Base-by-base conservation (phyloP, 192 early-diverging fungal species). In the Phycomyces nitens region DNA sequence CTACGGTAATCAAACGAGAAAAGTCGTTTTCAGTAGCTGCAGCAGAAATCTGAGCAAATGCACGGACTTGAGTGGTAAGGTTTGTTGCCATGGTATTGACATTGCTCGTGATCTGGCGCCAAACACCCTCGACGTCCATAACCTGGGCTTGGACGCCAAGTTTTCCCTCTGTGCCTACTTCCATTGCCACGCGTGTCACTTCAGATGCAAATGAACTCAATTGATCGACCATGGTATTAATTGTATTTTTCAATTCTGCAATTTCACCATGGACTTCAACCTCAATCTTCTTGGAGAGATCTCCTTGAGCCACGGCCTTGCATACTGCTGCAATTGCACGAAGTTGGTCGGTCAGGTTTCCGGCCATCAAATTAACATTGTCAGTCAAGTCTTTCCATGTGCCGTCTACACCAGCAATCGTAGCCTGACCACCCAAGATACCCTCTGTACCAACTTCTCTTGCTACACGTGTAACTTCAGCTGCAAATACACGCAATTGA, bases 51-150 rank as follows among this genome's bases (percentile, higher is more conserved):
- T 83, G 82, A 20, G 86, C 88, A 80, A 93, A 93, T 0, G 88
- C 88, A 24, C 91, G 87, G 56, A 92, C 89, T 68, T 92, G 91
- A 22, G 87, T 80, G 10, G 86, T 89, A 64, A 89, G 69, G 53
- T 91, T 91, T 29, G 74, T 58, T 12, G 86, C 88, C 88, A 90
- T 90, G 26, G 76, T 84, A 73, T 90, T 90, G 64, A 88, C 89
- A 50, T 82, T 81, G 18, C 82, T 81, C 3, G 85, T 85, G 4
- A 87, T 64, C 49, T 83, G 77, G 43, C 75, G 80, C 85, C 83
- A 85, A 22, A 74, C 69, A 15, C 80, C 82, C 15, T 71, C 75
- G 14, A 84, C 73, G 26, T 75, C 79, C n/a, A 68, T 66, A 2
- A 86, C 85, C 24, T 80, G 66, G 21, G 82, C 85, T 44, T 84